Percentiles rank a stretch among this genome's conserved stretches.
Evolutionary conservation across 1,139 yeast genomes (phyloP).

Genomic region (Trichomonascaceae sp.): DNA sequence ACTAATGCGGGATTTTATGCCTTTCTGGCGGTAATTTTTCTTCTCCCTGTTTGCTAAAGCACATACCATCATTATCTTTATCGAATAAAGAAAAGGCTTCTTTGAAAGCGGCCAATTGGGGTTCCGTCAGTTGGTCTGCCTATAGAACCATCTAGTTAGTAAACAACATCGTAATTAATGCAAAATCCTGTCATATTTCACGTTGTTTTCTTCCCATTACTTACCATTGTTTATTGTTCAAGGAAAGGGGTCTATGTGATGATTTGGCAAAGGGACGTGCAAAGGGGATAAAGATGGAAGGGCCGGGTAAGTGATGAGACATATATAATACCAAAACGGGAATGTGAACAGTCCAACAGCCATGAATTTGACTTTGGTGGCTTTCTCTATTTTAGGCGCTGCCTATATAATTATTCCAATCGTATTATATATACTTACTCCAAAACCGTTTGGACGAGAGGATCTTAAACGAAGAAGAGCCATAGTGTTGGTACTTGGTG

Average conservation of each 20-base stretch:
- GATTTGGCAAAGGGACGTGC: neutral
- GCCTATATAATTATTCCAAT: slow-evolving; percentile 29
- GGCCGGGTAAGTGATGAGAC: neutral
- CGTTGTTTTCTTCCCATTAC: neutral
- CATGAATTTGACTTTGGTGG: slow-evolving; percentile 14
- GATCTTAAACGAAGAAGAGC: slow-evolving; percentile 43
- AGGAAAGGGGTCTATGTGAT: slow-evolving; percentile 1
- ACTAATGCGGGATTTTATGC: neutral
- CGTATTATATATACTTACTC: slow-evolving; percentile 23
- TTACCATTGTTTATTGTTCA: neutral
- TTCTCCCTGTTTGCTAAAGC: neutral
- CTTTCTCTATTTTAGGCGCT: slow-evolving; percentile 19
- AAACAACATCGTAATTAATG: neutral
- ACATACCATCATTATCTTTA: slow-evolving; percentile 85
- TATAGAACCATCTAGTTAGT: neutral
- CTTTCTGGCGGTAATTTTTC: neutral
- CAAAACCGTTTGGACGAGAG: slow-evolving; percentile 14
- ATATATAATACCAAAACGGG: too few relatives aligned
- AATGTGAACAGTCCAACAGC: too few relatives aligned
- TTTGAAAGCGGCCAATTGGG: slow-evolving; percentile 93
- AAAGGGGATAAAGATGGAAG: neutral
- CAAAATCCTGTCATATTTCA: neutral
- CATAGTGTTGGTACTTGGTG: slow-evolving; percentile 82
- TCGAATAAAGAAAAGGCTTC: slow-evolving; percentile 97
- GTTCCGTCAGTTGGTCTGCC: slow-evolving; percentile 89